phyloP scores from a whole-genome alignment of 2,329 filamentous ascomycete genomes.

The Didymella sp. region DNA sequence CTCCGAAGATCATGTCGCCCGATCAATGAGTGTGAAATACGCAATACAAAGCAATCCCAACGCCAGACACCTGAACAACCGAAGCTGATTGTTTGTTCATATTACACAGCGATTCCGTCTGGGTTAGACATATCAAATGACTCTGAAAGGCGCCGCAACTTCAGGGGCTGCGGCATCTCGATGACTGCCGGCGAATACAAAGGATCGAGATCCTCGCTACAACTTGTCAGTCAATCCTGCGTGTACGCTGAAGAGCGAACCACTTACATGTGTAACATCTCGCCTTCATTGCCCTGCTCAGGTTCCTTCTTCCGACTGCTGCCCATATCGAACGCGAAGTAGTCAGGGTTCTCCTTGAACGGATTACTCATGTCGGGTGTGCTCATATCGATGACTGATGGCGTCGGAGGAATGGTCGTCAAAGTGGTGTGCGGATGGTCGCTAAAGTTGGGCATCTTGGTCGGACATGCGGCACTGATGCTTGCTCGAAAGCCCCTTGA shows the following conservation, averaged over 20 bases:
- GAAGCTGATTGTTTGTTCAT: neutral
- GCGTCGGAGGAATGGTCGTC: constrained; percentile 52
- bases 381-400: constrained; percentile 31
- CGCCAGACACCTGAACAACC: neutral
- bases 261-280: constrained; percentile 41
- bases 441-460: constrained; percentile 45
- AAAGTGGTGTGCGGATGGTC: constrained; percentile 44
- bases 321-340: constrained; percentile 40
- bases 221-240: constrained; percentile 10
- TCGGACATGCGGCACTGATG: constrained; percentile 49
- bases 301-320: constrained; percentile 20
- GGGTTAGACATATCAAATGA: constrained; percentile 27
- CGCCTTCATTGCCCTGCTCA: constrained; percentile 21
- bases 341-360: constrained; percentile 46
- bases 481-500: constrained; percentile 37
- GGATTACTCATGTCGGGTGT: constrained; percentile 40
- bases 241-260: neutral
- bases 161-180: constrained; percentile 31
- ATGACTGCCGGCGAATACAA: constrained; percentile 34
- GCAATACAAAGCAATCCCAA: neutral
- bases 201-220: constrained; percentile 41
- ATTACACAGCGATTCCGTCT: constrained; percentile 12
- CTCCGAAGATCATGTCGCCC: neutral
- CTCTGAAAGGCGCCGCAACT: constrained; percentile 31
- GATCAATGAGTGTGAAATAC: neutral